phyloP scores from a whole-genome alignment of 176 grass and related monocot genomes.

The Sorghum bicolor region Sorghum_bicolor_NCBIv3 NC_012873.2:44837001-44837500 shows the following conservation, averaged over 20 bases:
- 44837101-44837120: constrained; percentile 49
- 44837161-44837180: not conserved
- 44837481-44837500: not conserved
- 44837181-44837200: not conserved
- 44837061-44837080: constrained; percentile 51
- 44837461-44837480: not conserved
- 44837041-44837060: constrained; percentile 57
- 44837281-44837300: not conserved
- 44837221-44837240: not conserved
- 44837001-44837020: constrained; percentile 56
- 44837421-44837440: too few relatives aligned
- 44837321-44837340: not conserved
- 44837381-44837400: too few relatives aligned
- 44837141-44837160: not conserved
- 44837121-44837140: not conserved
- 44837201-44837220: not conserved
- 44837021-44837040: constrained; percentile 14
- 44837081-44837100: constrained; percentile 55
- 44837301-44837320: not conserved
- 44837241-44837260: not conserved
- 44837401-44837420: too few relatives aligned
- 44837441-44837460: not conserved
- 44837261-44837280: not conserved
- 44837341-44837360: not conserved
- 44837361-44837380: not conserved